Evolutionary conservation across 1,284 basidiomycete species (phyloP), one percentile per base, ranked within the genome.

Genomic region (Hypsizygus ulmarius): DNA sequence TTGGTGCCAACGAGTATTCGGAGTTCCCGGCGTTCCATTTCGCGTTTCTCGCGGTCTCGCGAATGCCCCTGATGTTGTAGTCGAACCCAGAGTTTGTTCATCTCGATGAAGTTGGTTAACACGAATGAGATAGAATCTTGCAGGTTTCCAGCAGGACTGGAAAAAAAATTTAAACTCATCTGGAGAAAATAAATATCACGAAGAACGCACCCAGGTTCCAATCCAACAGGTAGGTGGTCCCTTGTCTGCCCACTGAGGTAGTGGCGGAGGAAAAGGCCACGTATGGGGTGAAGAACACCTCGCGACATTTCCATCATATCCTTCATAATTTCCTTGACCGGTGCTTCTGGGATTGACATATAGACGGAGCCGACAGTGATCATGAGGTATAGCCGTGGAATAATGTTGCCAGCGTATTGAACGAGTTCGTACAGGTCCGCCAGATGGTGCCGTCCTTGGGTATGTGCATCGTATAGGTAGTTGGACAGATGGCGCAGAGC

Each of bases 231-330:
- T n/a, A 97, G 69, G 63, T 94, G 83, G 62, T 97, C 93, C 56
- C 93, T 79, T 3, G 95, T 97, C 72, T 97, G 93, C 5, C 94
- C 94, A 53, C 89, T 93, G 28, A 97, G 81, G 67, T 97, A 97
- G 65, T 97, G 94, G 12, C 94, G 79, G 33, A 97, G 72, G 70
- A 97, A 97, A 32, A 97, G 71, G 25, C 94, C 95, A 43, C 95
- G 77, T 36, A 93, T 93, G 12, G 94, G 94, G 66, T 97, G 93
- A 56, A 97, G 78, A 3, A 97, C 91, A 51, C 95, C 94, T 30
- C 93, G 77, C 25, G 92, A 93, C 94, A 97, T 97, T 67, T 97
- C 94, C 84, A 97, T 89, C 93, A 97, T 96, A 69, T 97, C 94
- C 77, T 96, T 97, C 94, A 97, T 97, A 57, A 97, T 93, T 72